A percentile compares a stretch with the other conserved stretches of the same genome.
Evolutionary conservation across 495 filamentous ascomycete species (phyloP).

Genomic region (Rhypophila decipiens): DNA sequence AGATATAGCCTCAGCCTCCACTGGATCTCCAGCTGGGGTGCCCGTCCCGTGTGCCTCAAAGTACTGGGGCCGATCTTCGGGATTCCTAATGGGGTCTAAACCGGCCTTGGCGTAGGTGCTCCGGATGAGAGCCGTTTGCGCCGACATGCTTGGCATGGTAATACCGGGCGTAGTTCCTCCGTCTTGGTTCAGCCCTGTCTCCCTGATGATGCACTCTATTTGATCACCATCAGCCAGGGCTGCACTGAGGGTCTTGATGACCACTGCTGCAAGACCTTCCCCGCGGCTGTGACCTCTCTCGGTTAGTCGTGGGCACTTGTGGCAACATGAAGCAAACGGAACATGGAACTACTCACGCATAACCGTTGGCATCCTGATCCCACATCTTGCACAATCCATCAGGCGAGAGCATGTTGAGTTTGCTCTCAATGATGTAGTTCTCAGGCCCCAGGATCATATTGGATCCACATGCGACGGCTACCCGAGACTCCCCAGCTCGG

Average conservation of each 20-base stretch:
- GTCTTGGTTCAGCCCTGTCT: slow-evolving; percentile 46
- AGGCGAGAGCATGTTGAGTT: slow-evolving; percentile 33
- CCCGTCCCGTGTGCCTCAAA: slow-evolving; percentile 37
- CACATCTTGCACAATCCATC: slow-evolving; percentile 48
- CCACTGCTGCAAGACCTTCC: slow-evolving; percentile 49
- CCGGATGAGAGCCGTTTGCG: slow-evolving; percentile 47
- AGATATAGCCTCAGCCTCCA: slow-evolving; percentile 30
- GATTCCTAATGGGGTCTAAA: slow-evolving; percentile 26
- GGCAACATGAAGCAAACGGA: too few relatives aligned
- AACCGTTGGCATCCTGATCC: too few relatives aligned
- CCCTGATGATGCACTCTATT: slow-evolving; percentile 52
- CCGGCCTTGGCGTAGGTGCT: slow-evolving; percentile 39
- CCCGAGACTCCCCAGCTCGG: slow-evolving; percentile 24
- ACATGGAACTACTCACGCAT: too few relatives aligned
- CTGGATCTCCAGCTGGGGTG: slow-evolving; percentile 10
- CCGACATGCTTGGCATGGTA: slow-evolving; percentile 37
- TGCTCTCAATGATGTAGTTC: too few relatives aligned
- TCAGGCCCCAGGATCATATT: slow-evolving; percentile 48
- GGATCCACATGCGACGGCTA: slow-evolving; percentile 46
- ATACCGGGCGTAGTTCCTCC: slow-evolving; percentile 41
- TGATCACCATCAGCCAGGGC: slow-evolving; percentile 42
- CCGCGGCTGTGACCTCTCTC: too few relatives aligned
- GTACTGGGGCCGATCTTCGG: slow-evolving; percentile 27
- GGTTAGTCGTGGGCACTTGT: slow-evolving; percentile 54
- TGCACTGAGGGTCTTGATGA: slow-evolving; percentile 47